These are phyloP conservation scores for Globisporangium nodosum DNA, from an alignment of 352 stramenopile species.

Conservation along the genomic window DNA sequence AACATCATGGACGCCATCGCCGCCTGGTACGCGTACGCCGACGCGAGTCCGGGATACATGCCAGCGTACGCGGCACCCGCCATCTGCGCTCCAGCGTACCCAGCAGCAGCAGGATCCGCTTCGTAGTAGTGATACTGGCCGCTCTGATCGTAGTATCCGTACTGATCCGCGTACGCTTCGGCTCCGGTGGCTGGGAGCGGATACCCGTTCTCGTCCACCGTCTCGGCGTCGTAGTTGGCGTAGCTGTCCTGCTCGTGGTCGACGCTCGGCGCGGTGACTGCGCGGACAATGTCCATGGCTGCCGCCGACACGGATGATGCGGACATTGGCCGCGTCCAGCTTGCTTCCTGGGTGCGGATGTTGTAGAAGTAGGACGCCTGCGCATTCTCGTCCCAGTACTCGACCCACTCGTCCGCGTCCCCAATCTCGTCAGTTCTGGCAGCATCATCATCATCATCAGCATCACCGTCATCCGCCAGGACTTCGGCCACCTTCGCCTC, in stretches of 20 bases:
- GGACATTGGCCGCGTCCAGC: conserved; percentile 65
- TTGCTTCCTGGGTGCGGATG: conserved; percentile 81
- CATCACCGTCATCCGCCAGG: conserved; percentile 11
- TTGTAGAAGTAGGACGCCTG: conserved; percentile 90
- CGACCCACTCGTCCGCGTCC: conserved; percentile 69
- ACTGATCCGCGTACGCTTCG: conserved; percentile 60
- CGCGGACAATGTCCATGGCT: conserved; percentile 28
- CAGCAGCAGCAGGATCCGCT: conserved; percentile 15
- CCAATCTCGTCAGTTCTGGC: background rate
- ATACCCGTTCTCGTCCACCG: conserved; percentile 1
- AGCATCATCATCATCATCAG: conserved; percentile 2
- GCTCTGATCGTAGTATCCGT: conserved; percentile 77
- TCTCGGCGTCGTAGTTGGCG: conserved; percentile 20
- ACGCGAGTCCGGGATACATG: conserved; percentile 52
- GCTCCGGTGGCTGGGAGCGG: background rate
- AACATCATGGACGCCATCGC: conserved; percentile 61
- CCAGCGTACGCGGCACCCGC: conserved; percentile 20
- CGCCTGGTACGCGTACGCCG: conserved; percentile 55
- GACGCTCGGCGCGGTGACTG: conserved; percentile 20
- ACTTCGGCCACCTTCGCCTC: conserved; percentile 52
- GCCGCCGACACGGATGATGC: conserved; percentile 24
- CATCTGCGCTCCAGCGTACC: conserved; percentile 14
- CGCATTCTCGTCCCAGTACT: conserved; percentile 89
- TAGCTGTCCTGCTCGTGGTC: conserved; percentile 41
- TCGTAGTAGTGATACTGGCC: conserved; percentile 86